Conservation (phyloP, 495 filamentous ascomycete species). For the Gamarada debralockiae region DNA sequence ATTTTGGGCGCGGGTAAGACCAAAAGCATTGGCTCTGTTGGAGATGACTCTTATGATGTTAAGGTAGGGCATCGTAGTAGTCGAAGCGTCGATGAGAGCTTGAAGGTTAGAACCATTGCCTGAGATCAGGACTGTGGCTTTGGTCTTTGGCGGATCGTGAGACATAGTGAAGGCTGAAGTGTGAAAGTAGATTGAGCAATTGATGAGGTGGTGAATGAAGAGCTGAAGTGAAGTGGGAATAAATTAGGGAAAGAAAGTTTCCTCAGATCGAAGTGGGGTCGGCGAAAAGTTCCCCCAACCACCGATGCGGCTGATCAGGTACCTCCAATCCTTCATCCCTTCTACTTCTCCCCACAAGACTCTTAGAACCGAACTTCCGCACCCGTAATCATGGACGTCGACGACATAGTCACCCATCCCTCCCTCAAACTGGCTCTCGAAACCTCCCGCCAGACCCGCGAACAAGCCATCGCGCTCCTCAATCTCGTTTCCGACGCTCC, state of each 20-base stretch:
- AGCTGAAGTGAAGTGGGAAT: neutral
- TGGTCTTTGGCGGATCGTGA: slow-evolving; percentile 16
- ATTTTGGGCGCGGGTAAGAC: slow-evolving; percentile 65
- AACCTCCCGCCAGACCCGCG: slow-evolving; percentile 62
- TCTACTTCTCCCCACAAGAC: neutral
- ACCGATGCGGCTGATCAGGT: too few relatives aligned
- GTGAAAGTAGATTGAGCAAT: neutral
- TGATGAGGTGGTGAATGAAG: neutral
- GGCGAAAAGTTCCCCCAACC: neutral
- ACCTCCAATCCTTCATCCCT: too few relatives aligned
- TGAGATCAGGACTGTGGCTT: slow-evolving; percentile 48
- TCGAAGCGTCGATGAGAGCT: slow-evolving; percentile 76
- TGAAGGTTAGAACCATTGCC: slow-evolving; percentile 87
- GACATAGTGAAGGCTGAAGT: neutral
- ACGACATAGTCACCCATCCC: slow-evolving; percentile 66
- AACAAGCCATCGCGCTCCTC: slow-evolving; percentile 72
- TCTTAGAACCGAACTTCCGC: neutral
- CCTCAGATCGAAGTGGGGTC: neutral
- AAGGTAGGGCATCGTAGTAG: slow-evolving; percentile 50
- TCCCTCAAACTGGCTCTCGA: slow-evolving; percentile 67
- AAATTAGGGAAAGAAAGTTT: neutral
- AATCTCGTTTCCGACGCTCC: slow-evolving; percentile 33
- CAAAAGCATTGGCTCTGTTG: slow-evolving; percentile 77
- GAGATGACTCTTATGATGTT: slow-evolving; percentile 74
- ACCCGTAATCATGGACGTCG: slow-evolving; percentile 34